Conservation (phyloP, 371 early-diverging fungal genomes). For the Mucor lusitanicus region DNA sequence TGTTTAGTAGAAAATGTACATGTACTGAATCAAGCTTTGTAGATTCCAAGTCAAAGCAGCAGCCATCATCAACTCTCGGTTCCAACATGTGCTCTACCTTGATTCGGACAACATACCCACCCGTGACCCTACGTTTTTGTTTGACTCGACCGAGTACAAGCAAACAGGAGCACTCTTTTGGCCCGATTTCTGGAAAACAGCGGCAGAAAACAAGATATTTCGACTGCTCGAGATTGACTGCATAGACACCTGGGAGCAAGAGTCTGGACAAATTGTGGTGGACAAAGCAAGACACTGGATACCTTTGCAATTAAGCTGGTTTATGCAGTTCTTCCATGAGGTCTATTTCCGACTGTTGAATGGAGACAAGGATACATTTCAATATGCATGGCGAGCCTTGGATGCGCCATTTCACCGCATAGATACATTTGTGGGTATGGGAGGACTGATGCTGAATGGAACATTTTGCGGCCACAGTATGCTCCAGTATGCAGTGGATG, state of each 20-base stretch:
- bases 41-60: constrained; percentile 54
- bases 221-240: constrained; percentile 31
- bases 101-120: constrained; percentile 55
- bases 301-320: constrained; percentile 40
- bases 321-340: constrained; percentile 35
- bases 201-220: constrained; percentile 39
- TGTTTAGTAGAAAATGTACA: not conserved
- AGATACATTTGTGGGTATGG: constrained; percentile 38
- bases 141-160: constrained; percentile 37
- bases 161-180: constrained; percentile 53
- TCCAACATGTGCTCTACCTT: constrained; percentile 47
- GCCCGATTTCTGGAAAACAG: constrained; percentile 59
- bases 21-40: not conserved
- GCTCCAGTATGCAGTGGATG: constrained; percentile 30
- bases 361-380: constrained; percentile 48
- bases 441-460: constrained; percentile 20
- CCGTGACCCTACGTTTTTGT: constrained; percentile 48
- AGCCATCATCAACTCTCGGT: constrained; percentile 49
- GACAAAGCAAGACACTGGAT: constrained; percentile 35
- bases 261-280: constrained; percentile 46
- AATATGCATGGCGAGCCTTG: constrained; percentile 43
- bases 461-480: constrained; percentile 45
- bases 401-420: constrained; percentile 29
- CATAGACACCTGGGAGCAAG: constrained; percentile 46
- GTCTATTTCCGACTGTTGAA: constrained; percentile 41